Evolutionary conservation across 2,329 filamentous ascomycete genomes (phyloP).

Genomic region (Aspergillus ruber): DNA sequence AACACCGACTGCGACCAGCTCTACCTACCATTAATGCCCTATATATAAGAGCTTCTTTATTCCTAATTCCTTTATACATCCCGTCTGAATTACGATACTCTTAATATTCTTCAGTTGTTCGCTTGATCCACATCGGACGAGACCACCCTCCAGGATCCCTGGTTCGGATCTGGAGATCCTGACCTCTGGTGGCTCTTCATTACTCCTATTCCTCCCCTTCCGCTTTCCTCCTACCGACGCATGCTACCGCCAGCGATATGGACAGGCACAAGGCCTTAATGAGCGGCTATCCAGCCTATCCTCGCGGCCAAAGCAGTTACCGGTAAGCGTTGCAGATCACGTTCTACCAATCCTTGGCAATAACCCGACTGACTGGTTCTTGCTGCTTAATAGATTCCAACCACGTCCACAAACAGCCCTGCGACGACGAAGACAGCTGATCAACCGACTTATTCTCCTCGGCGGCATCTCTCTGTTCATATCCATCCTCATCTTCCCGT

Average conservation of each 20-base stretch:
- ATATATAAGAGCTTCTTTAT: background rate
- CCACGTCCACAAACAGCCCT: conserved; percentile 69
- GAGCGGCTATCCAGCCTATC: conserved; percentile 67
- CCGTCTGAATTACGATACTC: background rate
- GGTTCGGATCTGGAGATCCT: conserved; percentile 2
- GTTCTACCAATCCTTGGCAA: background rate
- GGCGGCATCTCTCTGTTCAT: conserved; percentile 53
- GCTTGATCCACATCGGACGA: conserved; percentile 1
- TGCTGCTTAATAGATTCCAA: conserved; percentile 62
- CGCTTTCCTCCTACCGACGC: conserved; percentile 9
- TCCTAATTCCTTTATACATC: conserved; percentile 8
- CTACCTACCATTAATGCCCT: background rate
- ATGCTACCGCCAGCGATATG: conserved; percentile 53
- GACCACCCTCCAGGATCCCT: conserved; percentile 8
- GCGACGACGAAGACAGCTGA: conserved; percentile 65
- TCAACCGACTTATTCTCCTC: conserved; percentile 59
- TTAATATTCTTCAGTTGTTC: background rate
- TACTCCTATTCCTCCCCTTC: background rate
- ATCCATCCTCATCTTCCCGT: conserved; percentile 68
- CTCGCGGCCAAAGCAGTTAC: conserved; percentile 62
- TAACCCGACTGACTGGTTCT: background rate
- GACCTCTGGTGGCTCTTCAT: conserved; percentile 2
- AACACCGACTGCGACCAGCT: too few species aligned
- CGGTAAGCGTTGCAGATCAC: conserved; percentile 51
- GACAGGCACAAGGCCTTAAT: conserved; percentile 79